phyloP scores from a whole-genome alignment of 495 filamentous ascomycete genomes.

The Aspergillus incahuasiensis region DNA sequence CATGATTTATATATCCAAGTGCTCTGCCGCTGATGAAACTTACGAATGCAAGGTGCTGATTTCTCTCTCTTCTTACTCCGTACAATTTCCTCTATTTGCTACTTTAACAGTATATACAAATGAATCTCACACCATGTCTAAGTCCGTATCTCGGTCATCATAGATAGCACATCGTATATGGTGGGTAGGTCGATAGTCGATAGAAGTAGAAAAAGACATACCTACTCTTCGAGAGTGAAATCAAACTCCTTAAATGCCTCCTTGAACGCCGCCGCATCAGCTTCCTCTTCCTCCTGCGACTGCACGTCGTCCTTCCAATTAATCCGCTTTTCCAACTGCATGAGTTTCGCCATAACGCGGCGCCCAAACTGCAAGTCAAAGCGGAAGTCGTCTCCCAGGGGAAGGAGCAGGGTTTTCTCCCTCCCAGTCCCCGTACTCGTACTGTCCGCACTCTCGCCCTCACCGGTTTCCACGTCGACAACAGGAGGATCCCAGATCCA shows the following conservation, averaged over 20 bases:
- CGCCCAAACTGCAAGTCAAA: constrained; percentile 68
- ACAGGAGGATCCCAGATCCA: constrained; percentile 61
- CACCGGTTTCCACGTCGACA: constrained; percentile 2
- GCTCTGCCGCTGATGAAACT: neutral
- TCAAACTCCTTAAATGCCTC: constrained; percentile 82
- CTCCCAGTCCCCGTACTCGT: neutral
- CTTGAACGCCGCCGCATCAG: constrained; percentile 77
- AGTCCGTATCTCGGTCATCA: too few species aligned
- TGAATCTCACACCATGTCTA: neutral
- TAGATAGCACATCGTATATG: too few species aligned
- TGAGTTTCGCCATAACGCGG: constrained; percentile 79
- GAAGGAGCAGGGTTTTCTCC: constrained; percentile 46
- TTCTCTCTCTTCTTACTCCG: neutral
- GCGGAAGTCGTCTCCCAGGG: constrained; percentile 46
- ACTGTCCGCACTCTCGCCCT: too few species aligned
- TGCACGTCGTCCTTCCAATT: constrained; percentile 83
- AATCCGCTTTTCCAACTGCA: constrained; percentile 66
- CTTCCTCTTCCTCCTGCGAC: constrained; percentile 67
- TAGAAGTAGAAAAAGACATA: constrained; percentile 1
- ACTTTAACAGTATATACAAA: neutral
- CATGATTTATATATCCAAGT: neutral
- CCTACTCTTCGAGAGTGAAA: constrained; percentile 54
- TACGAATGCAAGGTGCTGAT: constrained; percentile 5
- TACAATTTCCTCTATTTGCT: neutral
- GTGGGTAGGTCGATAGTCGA: too few species aligned